Base-by-base conservation (phyloP, 2,329 filamentous ascomycete genomes). In the Xylariomycetidae sp. region DNA sequence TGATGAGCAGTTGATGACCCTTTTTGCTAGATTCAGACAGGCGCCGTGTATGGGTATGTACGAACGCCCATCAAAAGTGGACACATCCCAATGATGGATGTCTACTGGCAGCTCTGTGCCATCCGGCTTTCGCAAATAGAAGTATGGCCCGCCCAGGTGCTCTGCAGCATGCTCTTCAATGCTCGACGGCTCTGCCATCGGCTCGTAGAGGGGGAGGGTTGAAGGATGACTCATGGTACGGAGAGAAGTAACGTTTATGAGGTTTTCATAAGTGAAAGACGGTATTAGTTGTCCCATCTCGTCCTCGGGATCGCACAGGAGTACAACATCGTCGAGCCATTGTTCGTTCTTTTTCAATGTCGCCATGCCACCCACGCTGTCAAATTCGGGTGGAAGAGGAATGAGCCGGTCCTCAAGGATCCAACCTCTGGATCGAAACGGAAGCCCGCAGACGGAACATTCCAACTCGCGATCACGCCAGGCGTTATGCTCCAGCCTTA, bases 231-330 rank as follows among this genome's bases (percentile, higher is more conserved):
- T n/a, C n/a, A n/a, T n/a, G n/a, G n/a, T n/a, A n/a, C n/a, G n/a
- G n/a, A n/a, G n/a, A n/a, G n/a, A n/a, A n/a, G n/a, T n/a, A n/a
- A n/a, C n/a, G n/a, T n/a, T n/a, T n/a, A 11, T 30, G 22, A 25
- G 13, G 16, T 12, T 12, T 13, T 30, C 16, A 15, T 33, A 26
- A n/a, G 25, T 9, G 26, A 36, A 33, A 11, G 17, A 18, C 26
- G 33, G 33, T 14, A 33, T 18, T n/a, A 36, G 25, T 3, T 30
- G 25, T 2, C 18, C 30, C n/a, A 33, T 14, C 29, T 40, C 37
- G n/a, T 40, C 30, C 16, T 40, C 37, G 3, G 33, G 33, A 31
- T 40, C 37, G 30, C 33, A 36, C 11, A 33, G 30, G 13, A 36
- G 14, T 16, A 1, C 17, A 8, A 20, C 16, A 16, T 29, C 25